Evolutionary conservation across 371 early-diverging fungal genomes (phyloP), one percentile per base, ranked within the genome.

Genomic region (Fennellomyces sp.): DNA sequence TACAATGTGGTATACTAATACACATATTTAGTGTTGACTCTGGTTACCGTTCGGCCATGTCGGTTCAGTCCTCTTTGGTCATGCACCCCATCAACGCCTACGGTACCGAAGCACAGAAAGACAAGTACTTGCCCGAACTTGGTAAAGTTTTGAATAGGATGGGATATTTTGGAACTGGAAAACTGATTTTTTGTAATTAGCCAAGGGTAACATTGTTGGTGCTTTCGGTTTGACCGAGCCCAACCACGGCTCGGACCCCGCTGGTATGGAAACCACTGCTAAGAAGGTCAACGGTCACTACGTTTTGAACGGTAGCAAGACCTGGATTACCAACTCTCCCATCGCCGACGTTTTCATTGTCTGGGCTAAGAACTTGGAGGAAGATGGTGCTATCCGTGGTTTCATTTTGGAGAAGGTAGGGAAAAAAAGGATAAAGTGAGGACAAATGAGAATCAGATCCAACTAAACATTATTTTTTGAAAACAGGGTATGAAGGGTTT

Each of bases 301-400:
- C 72, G 82, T 94, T 12, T 57, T 97, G 47, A 91, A 85, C 56
- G 98, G 98, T 1, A 81, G 91, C 77, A 98, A 98, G 83, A 95
- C 95, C 29, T 98, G 98, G 98, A 98, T 98, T 72, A 95, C 98
- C 58, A 95, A 96, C 85, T 92, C 97, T 39, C 98, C 98, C 21
- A 90, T 97, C 53, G 98, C 98, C 35, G 97, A 97, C 59, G 91
- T 97, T 17, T 93, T 95, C 78, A 82, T 98, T 17, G 83, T 97
- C 19, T 98, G 98, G 98, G 98, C 97, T 31, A 97, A 96, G 81
- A 85, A 86, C 47, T 60, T 66, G 31, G 85, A 86, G 12, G 93
- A 94, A 60, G 91, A 89, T 68, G 87, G 88, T 48, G 82, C 86
- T 64, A 96, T 98, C 68, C 88, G 94, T 58, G 98, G 98, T 1